Evolutionary conservation across 1,284 basidiomycete genomes (phyloP).

Genomic region (Leccinum pachyderme): DNA sequence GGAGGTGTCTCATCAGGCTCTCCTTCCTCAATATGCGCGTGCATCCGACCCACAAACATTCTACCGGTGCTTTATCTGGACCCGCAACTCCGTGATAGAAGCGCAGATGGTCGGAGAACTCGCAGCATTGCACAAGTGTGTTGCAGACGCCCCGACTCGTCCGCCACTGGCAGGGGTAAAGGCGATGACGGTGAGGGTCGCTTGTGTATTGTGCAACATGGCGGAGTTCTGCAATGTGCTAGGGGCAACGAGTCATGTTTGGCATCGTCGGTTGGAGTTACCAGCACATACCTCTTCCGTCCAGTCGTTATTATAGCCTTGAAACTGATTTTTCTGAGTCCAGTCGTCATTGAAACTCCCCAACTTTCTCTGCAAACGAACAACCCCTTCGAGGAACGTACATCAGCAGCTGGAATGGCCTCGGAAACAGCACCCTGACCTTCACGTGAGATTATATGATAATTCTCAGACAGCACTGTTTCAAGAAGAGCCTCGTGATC

Average conservation of each 20-base stretch:
- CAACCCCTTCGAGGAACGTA: neutral
- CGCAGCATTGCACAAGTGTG: slow-evolving; percentile 1
- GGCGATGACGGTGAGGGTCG: slow-evolving; percentile 4
- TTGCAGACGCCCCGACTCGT: slow-evolving; percentile 1
- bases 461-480: neutral
- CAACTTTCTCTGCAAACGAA: neutral
- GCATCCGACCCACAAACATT: slow-evolving; percentile 23
- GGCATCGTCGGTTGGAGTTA: neutral
- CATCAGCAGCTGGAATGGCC: neutral
- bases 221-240: slow-evolving; percentile 12
- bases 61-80: slow-evolving; percentile 13
- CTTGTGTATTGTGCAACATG: neutral
- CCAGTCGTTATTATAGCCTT: slow-evolving; percentile 11
- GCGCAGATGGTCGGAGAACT: slow-evolving; percentile 29
- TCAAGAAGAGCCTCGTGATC: neutral
- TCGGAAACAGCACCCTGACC: neutral
- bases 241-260: neutral
- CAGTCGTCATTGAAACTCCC: too few species aligned
- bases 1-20: slow-evolving; percentile 28
- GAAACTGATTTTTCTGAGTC: too few species aligned
- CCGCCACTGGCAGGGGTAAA: slow-evolving; percentile 20
- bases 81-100: slow-evolving; percentile 16
- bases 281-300: slow-evolving; percentile 12
- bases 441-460: neutral
- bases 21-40: slow-evolving; percentile 23